Percentiles rank a stretch among this genome's conserved stretches.
Evolutionary conservation across 2,329 filamentous ascomycete species (phyloP).

Genomic region (Kalmusia sp.): DNA sequence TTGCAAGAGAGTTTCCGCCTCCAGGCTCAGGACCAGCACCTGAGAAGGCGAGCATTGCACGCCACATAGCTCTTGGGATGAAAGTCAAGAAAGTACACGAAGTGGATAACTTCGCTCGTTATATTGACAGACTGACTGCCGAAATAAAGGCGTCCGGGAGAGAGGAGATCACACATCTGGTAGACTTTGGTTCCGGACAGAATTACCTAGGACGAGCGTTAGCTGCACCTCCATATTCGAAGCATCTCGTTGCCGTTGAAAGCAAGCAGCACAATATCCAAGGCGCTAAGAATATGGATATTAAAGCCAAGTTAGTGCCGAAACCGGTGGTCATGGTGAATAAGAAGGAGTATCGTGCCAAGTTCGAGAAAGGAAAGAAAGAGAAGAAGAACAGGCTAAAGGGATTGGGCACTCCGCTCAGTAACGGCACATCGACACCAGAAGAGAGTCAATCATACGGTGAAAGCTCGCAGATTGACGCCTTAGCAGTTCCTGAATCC

Average conservation of each 20-base stretch:
- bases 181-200: slow-evolving; percentile 96
- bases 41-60: slow-evolving; percentile 66
- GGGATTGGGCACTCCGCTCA: background rate
- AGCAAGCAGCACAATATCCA: slow-evolving; percentile 84
- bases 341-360: slow-evolving; percentile 76
- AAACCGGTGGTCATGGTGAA: slow-evolving; percentile 78
- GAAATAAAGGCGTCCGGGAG: slow-evolving; percentile 51
- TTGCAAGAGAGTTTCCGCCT: slow-evolving; percentile 66
- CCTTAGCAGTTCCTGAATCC: background rate
- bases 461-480: background rate
- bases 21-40: slow-evolving; percentile 26
- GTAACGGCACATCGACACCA: background rate
- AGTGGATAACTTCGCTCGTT: slow-evolving; percentile 87
- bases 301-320: slow-evolving; percentile 77
- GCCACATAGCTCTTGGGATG: slow-evolving; percentile 85
- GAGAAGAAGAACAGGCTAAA: slow-evolving; percentile 27
- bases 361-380: slow-evolving; percentile 51
- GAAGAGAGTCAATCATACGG: background rate
- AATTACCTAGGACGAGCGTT: slow-evolving; percentile 93
- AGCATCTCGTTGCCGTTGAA: slow-evolving; percentile 89
- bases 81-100: slow-evolving; percentile 95
- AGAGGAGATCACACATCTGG: slow-evolving; percentile 76
- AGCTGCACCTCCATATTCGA: slow-evolving; percentile 84
- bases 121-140: slow-evolving; percentile 72
- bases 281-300: slow-evolving; percentile 83